Evolutionary conservation across 805 yeast genomes (phyloP).

Genomic region (Monosporozyma yasuniensis): DNA sequence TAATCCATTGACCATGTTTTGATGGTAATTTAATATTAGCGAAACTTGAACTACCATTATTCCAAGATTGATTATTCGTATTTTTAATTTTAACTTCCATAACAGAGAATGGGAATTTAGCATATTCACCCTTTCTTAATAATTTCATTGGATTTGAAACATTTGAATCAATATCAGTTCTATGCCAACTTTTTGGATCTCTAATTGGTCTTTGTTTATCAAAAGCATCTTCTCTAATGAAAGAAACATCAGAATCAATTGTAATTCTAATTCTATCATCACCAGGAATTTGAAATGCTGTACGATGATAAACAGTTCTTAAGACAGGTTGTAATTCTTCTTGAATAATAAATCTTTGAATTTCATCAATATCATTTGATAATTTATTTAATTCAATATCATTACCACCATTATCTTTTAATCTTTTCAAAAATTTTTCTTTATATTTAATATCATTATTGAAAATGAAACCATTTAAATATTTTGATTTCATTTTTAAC

Average conservation of each 20-base stretch:
- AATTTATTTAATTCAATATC: conserved; percentile 43
- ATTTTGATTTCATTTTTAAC: conserved; percentile 69
- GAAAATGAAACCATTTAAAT: conserved; percentile 61
- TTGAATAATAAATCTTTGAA: conserved; percentile 55
- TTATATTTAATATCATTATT: conserved; percentile 38
- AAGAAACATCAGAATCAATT: conserved; percentile 80
- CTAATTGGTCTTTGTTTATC: conserved; percentile 81
- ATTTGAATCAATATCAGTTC: conserved; percentile 78
- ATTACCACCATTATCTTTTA: conserved; percentile 53
- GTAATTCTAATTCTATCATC: conserved; percentile 87
- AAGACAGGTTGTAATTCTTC: conserved; percentile 73
- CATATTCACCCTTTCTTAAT: conserved; percentile 76
- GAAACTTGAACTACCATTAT: conserved; percentile 21
- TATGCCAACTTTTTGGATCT: conserved; percentile 84
- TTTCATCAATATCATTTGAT: conserved; percentile 45
- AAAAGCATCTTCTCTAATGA: conserved; percentile 84
- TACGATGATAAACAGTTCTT: conserved; percentile 79
- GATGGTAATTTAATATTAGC: conserved; percentile 31
- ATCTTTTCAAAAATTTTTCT: conserved; percentile 48
- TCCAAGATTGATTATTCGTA: conserved; percentile 28
- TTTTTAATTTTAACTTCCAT: conserved; percentile 74
- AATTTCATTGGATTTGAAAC: conserved; percentile 59
- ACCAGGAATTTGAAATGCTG: conserved; percentile 97
- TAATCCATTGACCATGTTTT: conserved; percentile 66
- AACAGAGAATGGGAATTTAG: conserved; percentile 77